Evolutionary conservation across 2,329 filamentous ascomycete genomes (phyloP).

Genomic region (Trichoderma atroviride): DNA sequence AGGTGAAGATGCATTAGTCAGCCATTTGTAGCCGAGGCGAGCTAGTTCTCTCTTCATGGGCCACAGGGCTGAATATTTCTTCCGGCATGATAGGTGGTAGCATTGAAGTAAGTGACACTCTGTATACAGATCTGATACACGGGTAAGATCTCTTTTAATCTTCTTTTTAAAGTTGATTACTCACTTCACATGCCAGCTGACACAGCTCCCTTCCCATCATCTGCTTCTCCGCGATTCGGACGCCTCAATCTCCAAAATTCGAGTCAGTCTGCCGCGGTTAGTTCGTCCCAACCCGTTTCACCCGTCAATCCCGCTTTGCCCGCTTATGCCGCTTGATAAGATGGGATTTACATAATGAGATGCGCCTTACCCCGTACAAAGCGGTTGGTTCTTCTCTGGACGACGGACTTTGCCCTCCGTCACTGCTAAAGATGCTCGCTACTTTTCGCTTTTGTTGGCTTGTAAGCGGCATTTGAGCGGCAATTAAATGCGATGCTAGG

Average conservation of each 20-base stretch:
- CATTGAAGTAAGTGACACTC: not conserved
- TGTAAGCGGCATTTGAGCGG: not conserved
- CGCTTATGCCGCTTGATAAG: not conserved
- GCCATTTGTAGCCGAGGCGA: not conserved
- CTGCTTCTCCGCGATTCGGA: not conserved
- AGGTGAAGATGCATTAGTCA: conserved; percentile 2
- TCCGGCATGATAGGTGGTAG: not conserved
- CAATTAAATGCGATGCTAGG: not conserved
- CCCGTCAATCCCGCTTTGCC: not conserved
- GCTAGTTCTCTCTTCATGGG: not conserved
- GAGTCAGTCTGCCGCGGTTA: not conserved
- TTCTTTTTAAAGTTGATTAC: not conserved
- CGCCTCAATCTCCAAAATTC: not conserved
- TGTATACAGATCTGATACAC: not conserved
- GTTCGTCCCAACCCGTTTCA: not conserved
- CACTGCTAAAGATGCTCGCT: not conserved
- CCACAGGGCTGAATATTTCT: no score
- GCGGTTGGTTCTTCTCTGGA: not conserved
- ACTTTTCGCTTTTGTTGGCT: not conserved
- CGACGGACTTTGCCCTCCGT: conserved; percentile 13
- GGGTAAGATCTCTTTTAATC: conserved; percentile 1
- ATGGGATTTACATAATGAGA: not conserved
- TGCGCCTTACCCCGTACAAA: not conserved
- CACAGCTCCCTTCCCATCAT: not conserved
- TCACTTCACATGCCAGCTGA: not conserved